Conservation (phyloP, 177 flowering plant genomes). For the Telopea speciosissima region DNA sequence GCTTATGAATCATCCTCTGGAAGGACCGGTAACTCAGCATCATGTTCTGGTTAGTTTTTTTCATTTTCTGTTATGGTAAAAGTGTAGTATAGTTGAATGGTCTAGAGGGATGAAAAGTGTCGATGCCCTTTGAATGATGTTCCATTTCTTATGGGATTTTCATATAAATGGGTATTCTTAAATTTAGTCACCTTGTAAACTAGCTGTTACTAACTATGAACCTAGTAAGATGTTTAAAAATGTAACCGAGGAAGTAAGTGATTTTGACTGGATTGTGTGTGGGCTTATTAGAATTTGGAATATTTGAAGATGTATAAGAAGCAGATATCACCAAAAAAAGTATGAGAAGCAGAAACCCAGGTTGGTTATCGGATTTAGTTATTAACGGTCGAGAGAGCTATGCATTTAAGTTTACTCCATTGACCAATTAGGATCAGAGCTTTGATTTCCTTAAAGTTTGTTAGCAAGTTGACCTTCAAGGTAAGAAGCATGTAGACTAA, state of each 20-base stretch:
- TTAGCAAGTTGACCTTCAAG: neutral
- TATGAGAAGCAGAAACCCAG: neutral
- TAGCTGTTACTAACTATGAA: neutral
- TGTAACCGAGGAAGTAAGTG: neutral
- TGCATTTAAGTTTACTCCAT: neutral
- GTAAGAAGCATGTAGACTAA: neutral
- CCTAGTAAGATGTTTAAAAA: neutral
- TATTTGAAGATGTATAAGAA: neutral
- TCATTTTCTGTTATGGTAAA: neutral
- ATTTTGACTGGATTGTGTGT: neutral
- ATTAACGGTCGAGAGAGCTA: neutral
- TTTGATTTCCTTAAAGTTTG: neutral
- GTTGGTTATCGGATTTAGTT: neutral
- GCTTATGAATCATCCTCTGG: conserved; percentile 16
- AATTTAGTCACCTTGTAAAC: neutral
- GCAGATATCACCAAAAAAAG: neutral
- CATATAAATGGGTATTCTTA: neutral
- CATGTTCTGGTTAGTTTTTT: conserved; percentile 33
- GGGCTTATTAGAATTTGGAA: neutral
- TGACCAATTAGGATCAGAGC: neutral
- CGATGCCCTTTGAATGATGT: neutral
- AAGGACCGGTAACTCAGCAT: conserved; percentile 20
- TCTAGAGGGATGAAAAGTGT: neutral
- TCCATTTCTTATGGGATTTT: neutral
- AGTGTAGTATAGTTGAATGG: neutral